Conservation (phyloP, 257 asterid species). For the Fraxinus excelsior region DNA sequence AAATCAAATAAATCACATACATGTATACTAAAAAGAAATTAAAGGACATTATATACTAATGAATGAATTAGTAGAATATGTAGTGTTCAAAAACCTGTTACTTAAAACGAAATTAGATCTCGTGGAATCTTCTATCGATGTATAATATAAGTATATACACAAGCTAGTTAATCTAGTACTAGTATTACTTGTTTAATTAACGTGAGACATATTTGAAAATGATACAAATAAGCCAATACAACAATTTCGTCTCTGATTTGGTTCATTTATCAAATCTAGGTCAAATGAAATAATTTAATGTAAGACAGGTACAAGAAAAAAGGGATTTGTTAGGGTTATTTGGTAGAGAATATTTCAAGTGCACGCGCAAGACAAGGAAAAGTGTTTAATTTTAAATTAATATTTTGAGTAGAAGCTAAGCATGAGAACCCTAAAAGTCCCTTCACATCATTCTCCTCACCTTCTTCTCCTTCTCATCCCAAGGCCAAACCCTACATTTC, state of each 20-base stretch:
- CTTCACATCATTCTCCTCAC: slow-evolving; percentile 69
- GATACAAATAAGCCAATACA: slow-evolving; percentile 37
- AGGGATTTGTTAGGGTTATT: slow-evolving; percentile 30
- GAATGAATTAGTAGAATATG: no score
- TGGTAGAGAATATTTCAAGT: slow-evolving; percentile 49
- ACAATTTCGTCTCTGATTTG: slow-evolving; percentile 30
- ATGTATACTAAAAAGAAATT: no score
- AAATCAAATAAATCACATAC: no score
- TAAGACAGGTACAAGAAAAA: slow-evolving; percentile 33
- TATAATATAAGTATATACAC: no score
- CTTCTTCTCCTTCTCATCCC: slow-evolving; percentile 64
- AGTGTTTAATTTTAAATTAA: slow-evolving; percentile 18
- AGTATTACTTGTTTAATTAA: no score
- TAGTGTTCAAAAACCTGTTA: no score
- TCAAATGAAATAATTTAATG: slow-evolving; percentile 4
- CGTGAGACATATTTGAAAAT: background rate
- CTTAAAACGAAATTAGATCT: background rate
- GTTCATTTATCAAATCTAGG: slow-evolving; percentile 8
- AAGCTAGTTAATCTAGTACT: no score
- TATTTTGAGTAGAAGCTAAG: slow-evolving; percentile 63
- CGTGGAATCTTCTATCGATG: no score
- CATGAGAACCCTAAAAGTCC: slow-evolving; percentile 90
- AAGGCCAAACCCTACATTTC: slow-evolving; percentile 36
- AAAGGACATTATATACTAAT: no score
- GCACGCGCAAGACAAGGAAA: slow-evolving; percentile 60